Base-by-base conservation (phyloP, 2,329 filamentous ascomycete species). In the Pezicula neosporulosa region DNA sequence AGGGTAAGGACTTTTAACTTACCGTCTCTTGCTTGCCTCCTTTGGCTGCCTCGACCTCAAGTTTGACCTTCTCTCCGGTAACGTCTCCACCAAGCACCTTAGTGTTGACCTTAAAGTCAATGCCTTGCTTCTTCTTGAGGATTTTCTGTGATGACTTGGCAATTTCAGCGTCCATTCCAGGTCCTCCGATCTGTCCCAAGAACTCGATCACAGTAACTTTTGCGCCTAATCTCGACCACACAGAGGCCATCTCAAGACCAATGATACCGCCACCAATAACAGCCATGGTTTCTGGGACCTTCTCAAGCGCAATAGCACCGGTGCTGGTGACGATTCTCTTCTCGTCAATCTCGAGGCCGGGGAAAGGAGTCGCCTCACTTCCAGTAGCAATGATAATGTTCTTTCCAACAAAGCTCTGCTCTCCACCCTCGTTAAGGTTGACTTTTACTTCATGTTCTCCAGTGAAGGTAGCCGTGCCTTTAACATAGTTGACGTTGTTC, bases 201-300 rank as follows among this genome's bases (percentile, higher is more conserved):
- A 94, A 99, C 75, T 99, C 94, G 52, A 99, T 92, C 53, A 99
- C 92, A 56, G 94, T 99, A 54, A 99, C 94, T 74, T 97, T 90
- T 58, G 91, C 74, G 58, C 94, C 94, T 56, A 99, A 80, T 66
- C 94, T 84, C 55, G 91, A 96, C 94, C 94, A 99, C 49, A 99
- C 94, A 48, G 93, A 97, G 58, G 78, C 90, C 94, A 99, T 99
- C 76, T 99, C 94, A 39, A 99, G 84, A 69, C 94, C 94, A 67
- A 99, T 99, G 72, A 99, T 99, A 71, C 94, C 94, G 70, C 94
- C 94, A 63, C 94, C 94, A 68, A 99, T 97, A 65, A 99, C 94
- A 58, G 95, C 79, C 89, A 99, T 87, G 75, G 89, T 94, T 81
- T 97, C 91, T 41, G 94, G 94, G 36, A 99, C 89, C 77, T 96